These are phyloP conservation scores for Chlamydomonas incerta DNA, from an alignment of 139 green algal species.

Conservation along the genomic window DNA sequence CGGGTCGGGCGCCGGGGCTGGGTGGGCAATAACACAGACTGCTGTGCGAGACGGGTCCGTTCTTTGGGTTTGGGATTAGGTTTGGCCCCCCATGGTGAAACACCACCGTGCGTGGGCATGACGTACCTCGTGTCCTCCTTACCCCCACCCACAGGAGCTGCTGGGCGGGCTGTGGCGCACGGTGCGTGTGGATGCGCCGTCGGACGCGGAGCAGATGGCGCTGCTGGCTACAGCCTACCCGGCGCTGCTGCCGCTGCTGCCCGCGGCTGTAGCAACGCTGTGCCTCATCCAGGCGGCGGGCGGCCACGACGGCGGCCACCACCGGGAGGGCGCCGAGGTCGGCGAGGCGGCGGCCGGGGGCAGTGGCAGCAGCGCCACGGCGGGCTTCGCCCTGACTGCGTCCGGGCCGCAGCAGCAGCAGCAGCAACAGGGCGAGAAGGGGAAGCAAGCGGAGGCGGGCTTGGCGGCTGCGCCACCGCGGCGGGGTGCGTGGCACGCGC, in stretches of 20 bases:
- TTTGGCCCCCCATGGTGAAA: too few relatives aligned
- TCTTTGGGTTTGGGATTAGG: too few relatives aligned
- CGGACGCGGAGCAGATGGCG: slow-evolving; percentile 75
- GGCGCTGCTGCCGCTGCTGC: slow-evolving; percentile 73
- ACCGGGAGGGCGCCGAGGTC: neutral
- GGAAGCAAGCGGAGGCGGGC: neutral
- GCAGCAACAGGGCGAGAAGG: neutral
- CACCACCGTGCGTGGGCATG: too few relatives aligned
- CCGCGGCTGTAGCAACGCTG: slow-evolving; percentile 68
- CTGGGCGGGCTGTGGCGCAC: slow-evolving; percentile 79
- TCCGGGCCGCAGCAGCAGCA: neutral
- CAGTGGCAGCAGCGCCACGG: neutral
- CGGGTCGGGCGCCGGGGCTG: too few relatives aligned
- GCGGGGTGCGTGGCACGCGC: slow-evolving; percentile 30
- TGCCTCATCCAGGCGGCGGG: slow-evolving; percentile 65
- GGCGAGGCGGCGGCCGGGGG: neutral
- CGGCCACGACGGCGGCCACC: slow-evolving; percentile 46
- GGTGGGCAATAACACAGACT: too few relatives aligned
- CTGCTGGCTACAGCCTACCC: slow-evolving; percentile 80
- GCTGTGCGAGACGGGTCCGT: too few relatives aligned
- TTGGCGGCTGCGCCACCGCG: neutral
- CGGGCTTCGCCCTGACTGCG: slow-evolving; percentile 9
- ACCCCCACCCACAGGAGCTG: too few relatives aligned
- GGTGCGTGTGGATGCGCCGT: slow-evolving; percentile 71
- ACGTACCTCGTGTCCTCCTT: too few relatives aligned